Conservation (phyloP, 768 basidiomycete genomes). For the Auricularia auricula-judae region DNA sequence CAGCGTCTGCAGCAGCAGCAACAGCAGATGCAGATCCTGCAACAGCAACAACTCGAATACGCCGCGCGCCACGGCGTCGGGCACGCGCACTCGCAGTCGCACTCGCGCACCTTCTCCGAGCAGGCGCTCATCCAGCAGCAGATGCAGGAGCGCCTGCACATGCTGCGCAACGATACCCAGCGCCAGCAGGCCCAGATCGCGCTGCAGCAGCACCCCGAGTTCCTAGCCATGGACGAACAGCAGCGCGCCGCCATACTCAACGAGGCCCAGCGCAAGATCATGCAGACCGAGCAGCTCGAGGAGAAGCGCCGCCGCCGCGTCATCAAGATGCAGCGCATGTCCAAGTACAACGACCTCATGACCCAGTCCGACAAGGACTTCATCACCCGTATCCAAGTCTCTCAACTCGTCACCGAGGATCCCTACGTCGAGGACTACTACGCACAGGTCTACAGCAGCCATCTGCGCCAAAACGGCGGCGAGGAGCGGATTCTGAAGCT, state of each 20-base stretch:
- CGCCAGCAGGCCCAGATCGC: conserved; percentile 67
- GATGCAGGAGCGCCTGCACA: conserved; percentile 45
- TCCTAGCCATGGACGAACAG: conserved; percentile 11
- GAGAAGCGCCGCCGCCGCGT: conserved; percentile 64
- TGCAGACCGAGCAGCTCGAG: conserved; percentile 83
- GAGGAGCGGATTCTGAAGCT: conserved; percentile 82
- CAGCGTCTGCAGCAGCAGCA: conserved; percentile 30
- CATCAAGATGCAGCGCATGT: conserved; percentile 83
- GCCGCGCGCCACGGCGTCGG: conserved; percentile 5
- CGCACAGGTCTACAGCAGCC: conserved; percentile 87
- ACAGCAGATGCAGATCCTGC: conserved; percentile 14
- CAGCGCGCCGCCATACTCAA: conserved; percentile 47
- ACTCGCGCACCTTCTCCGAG: conserved; percentile 30
- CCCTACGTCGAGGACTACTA: conserved; percentile 98
- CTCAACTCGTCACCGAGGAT: conserved; percentile 93
- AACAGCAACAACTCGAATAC: conserved; percentile 27
- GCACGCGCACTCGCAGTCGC: conserved; percentile 13
- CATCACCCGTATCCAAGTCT: conserved; percentile 97
- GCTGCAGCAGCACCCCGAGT: conserved; percentile 42
- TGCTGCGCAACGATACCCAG: conserved; percentile 56
- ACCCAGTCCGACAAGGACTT: conserved; percentile 99
- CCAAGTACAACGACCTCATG: conserved; percentile 91
- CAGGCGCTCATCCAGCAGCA: conserved; percentile 39
- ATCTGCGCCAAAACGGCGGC: conserved; percentile 51
- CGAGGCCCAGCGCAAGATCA: conserved; percentile 81